phyloP scores from a whole-genome alignment of 371 early-diverging fungal species.

The Zychaea mexicana region DNA sequence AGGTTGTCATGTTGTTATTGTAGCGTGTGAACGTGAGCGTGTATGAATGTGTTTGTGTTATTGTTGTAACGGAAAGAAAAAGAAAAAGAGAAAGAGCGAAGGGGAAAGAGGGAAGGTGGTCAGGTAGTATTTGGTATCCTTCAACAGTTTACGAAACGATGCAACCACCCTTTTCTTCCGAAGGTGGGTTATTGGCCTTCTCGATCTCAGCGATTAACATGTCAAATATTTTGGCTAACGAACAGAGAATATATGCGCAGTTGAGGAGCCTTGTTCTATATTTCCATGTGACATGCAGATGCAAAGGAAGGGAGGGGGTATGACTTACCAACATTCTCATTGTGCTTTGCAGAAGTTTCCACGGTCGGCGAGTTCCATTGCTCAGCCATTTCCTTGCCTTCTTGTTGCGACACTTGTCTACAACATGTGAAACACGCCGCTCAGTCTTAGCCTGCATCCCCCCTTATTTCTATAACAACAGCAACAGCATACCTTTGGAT shows the following conservation, averaged over 20 bases:
- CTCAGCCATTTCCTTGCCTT: conserved; percentile 76
- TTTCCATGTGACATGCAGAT: background rate
- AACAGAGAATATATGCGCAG: background rate
- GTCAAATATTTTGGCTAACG: conserved; percentile 66
- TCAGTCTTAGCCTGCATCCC: background rate
- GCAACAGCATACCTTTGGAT: conserved; percentile 59
- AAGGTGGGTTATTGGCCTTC: conserved; percentile 62
- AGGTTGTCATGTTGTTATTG: too few species aligned
- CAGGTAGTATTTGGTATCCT: background rate
- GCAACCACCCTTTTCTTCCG: conserved; percentile 61
- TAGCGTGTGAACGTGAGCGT: too few species aligned
- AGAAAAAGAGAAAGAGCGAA: too few species aligned
- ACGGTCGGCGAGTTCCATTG: conserved; percentile 85
- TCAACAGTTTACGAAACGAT: conserved; percentile 33
- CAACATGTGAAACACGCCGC: background rate
- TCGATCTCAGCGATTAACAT: conserved; percentile 71
- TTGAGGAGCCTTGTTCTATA: too few species aligned
- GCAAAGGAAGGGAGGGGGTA: background rate
- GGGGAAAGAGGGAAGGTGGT: background rate
- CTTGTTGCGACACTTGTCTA: conserved; percentile 79
- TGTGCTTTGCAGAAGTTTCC: conserved; percentile 91
- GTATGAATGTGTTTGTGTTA: too few species aligned
- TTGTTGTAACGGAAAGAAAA: too few species aligned
- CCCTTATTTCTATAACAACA: background rate
- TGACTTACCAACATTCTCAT: conserved; percentile 81